Percentiles rank a stretch among this genome's conserved stretches.
Evolutionary conservation across 164 flowering plant genomes (phyloP).

Genomic region (Annona cherimola): DNA sequence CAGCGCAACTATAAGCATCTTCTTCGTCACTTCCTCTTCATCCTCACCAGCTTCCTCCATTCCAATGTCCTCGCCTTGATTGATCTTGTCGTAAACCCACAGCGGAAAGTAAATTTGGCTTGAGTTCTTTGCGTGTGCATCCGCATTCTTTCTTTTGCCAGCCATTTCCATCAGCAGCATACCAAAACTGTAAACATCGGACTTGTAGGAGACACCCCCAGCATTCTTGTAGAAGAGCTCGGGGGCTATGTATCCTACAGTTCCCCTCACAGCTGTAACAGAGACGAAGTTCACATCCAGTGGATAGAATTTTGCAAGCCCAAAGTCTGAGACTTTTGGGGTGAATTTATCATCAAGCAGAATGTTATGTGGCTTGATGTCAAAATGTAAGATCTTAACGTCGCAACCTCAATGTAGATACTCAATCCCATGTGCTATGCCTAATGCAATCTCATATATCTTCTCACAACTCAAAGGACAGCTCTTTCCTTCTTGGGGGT

Average conservation of each 20-base stretch:
- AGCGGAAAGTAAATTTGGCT: slow-evolving; percentile 22
- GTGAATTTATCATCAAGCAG: slow-evolving; percentile 8
- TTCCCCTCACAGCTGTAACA: slow-evolving; percentile 1
- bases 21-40: neutral
- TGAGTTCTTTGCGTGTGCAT: neutral
- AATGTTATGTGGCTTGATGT: slow-evolving; percentile 14
- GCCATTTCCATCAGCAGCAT: slow-evolving; percentile 6
- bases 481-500: neutral
- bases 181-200: slow-evolving; percentile 12
- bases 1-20: neutral
- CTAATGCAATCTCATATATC: slow-evolving; percentile 4
- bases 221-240: slow-evolving; percentile 2
- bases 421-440: slow-evolving; percentile 8
- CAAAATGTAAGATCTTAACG: slow-evolving; percentile 6
- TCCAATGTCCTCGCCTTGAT: slow-evolving; percentile 7
- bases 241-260: slow-evolving; percentile 14
- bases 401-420: slow-evolving; percentile 10
- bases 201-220: slow-evolving; percentile 10
- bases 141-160: neutral
- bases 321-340: slow-evolving; percentile 13
- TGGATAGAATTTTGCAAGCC: slow-evolving; percentile 5
- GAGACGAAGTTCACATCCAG: neutral
- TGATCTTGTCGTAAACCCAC: slow-evolving; percentile 20
- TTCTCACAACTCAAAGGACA: neutral
- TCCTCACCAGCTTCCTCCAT: neutral